Percentiles rank a stretch among this genome's conserved stretches.
Evolutionary conservation across 345 rosid species (phyloP).

Genomic region (Lumnitzera racemosa): DNA sequence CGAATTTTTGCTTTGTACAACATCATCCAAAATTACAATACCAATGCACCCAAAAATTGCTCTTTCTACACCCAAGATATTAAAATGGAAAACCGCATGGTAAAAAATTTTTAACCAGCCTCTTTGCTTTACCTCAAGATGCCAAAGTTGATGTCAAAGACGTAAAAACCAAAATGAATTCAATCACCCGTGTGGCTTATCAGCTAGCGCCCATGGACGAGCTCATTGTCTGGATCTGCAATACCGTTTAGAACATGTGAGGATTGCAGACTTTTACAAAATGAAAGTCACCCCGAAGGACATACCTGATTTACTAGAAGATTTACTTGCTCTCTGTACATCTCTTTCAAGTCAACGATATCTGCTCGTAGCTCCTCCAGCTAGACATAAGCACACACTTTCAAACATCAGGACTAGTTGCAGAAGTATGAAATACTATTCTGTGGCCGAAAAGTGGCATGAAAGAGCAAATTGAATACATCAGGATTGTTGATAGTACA

Average conservation of each 20-base stretch:
- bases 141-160: slow-evolving; percentile 3
- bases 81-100: too few relatives aligned
- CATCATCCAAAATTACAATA: slow-evolving; percentile 15
- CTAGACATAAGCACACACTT: slow-evolving; percentile 30
- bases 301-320: slow-evolving; percentile 93
- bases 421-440: too few relatives aligned
- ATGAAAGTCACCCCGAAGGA: background rate
- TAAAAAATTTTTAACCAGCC: too few relatives aligned
- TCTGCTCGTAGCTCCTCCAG: slow-evolving; percentile 98
- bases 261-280: too few relatives aligned
- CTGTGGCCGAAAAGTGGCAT: too few relatives aligned
- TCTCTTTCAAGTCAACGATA: slow-evolving; percentile 95
- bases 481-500: too few relatives aligned
- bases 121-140: background rate
- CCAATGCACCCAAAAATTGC: background rate
- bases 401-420: slow-evolving; percentile 10
- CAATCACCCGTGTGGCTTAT: background rate
- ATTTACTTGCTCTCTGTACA: slow-evolving; percentile 99
- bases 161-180: background rate
- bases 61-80: too few relatives aligned
- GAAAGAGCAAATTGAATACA: too few relatives aligned
- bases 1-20: slow-evolving; percentile 21
- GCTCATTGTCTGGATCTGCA: slow-evolving; percentile 55
- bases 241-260: slow-evolving; percentile 3
- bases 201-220: slow-evolving; percentile 23